A percentile compares a stretch with the other conserved stretches of the same genome.
Conservation (phyloP, 805 yeast species). For the Metschnikowia baotianmanensis region DNA sequence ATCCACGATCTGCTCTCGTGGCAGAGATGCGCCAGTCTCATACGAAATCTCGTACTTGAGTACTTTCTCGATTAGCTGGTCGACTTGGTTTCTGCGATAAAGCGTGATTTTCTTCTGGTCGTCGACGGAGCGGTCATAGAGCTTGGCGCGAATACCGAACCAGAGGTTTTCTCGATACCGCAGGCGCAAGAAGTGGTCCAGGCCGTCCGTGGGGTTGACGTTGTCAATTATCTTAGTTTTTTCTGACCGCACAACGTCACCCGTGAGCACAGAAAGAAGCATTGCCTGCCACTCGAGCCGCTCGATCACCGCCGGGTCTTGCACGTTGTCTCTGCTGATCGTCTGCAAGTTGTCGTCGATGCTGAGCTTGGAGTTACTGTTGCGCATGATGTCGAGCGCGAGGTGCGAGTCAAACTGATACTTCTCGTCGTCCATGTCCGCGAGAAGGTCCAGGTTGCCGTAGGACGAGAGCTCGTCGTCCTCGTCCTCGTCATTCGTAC, state of each 20-base stretch:
- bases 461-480: slow-evolving; percentile 24
- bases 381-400: slow-evolving; percentile 36
- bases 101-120: slow-evolving; percentile 71
- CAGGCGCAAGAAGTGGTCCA: slow-evolving; percentile 50
- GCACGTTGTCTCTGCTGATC: slow-evolving; percentile 38
- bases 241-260: slow-evolving; percentile 91
- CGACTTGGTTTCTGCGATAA: slow-evolving; percentile 70
- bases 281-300: slow-evolving; percentile 95
- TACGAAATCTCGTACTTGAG: slow-evolving; percentile 58
- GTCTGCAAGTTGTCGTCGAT: slow-evolving; percentile 36
- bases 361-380: slow-evolving; percentile 19
- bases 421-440: slow-evolving; percentile 42
- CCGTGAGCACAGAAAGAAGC: slow-evolving; percentile 86
- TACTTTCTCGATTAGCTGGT: slow-evolving; percentile 68
- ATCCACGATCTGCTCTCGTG: slow-evolving; percentile 48
- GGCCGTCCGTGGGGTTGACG: slow-evolving; percentile 32
- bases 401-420: slow-evolving; percentile 48
- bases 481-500: slow-evolving; percentile 29
- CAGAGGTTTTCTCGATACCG: slow-evolving; percentile 72
- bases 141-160: slow-evolving; percentile 83
- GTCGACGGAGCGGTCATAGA: slow-evolving; percentile 73
- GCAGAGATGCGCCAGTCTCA: slow-evolving; percentile 29
- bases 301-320: slow-evolving; percentile 57
- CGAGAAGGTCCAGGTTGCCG: slow-evolving; percentile 28
- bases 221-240: slow-evolving; percentile 70